These are phyloP conservation scores for Zygosaccharomyces siamensis DNA, from an alignment of 805 yeast species.

Conservation along the genomic window DNA sequence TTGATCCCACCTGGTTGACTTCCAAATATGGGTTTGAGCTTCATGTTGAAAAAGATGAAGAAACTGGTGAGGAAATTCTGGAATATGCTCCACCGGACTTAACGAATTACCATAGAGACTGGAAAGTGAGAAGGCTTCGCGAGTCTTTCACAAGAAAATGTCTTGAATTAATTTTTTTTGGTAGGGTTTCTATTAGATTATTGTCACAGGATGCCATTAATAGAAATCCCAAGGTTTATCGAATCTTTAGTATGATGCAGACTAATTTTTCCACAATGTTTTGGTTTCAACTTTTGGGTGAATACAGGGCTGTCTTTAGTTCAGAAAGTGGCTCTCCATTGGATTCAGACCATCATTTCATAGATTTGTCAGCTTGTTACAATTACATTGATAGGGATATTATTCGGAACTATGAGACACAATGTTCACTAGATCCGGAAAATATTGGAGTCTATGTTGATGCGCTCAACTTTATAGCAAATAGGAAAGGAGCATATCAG, in stretches of 20 bases:
- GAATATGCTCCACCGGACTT: constrained; percentile 49
- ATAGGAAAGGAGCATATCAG: constrained; percentile 43
- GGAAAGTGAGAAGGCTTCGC: constrained; percentile 31
- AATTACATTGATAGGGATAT: constrained; percentile 48
- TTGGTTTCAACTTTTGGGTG: constrained; percentile 34
- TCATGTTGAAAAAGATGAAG: constrained; percentile 27
- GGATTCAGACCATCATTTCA: constrained; percentile 35
- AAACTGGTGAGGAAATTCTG: constrained; percentile 16
- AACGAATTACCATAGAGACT: constrained; percentile 30
- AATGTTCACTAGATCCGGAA: constrained; percentile 40
- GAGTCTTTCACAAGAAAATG: constrained; percentile 54
- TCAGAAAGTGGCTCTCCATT: constrained; percentile 20
- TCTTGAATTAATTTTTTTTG: constrained; percentile 48
- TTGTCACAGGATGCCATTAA: constrained; percentile 9
- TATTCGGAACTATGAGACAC: constrained; percentile 43
- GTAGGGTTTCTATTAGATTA: constrained; percentile 31
- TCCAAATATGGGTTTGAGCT: constrained; percentile 44
- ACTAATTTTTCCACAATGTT: constrained; percentile 26
- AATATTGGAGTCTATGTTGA: constrained; percentile 53
- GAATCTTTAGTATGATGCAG: constrained; percentile 30
- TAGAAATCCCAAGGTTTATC: constrained; percentile 15
- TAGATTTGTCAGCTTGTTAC: constrained; percentile 45
- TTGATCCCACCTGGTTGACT: constrained; percentile 51
- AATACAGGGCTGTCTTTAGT: constrained; percentile 24
- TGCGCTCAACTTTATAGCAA: constrained; percentile 48